Percentiles rank a stretch among this genome's conserved stretches.
These are phyloP conservation scores for Phytophthora lateralis DNA, from an alignment of 352 stramenopile genomes.

Conservation along the genomic window DNA sequence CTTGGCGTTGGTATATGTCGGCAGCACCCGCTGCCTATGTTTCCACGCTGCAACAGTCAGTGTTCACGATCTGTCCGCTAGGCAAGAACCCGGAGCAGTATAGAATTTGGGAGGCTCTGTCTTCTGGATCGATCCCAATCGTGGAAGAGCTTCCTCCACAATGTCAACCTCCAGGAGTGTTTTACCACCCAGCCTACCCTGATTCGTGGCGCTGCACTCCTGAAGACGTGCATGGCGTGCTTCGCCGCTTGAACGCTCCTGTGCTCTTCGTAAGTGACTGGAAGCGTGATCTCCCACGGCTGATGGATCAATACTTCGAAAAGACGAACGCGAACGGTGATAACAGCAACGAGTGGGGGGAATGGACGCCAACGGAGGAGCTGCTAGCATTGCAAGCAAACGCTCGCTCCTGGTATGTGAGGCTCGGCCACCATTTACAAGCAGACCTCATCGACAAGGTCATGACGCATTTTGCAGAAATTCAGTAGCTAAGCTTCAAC, in stretches of 20 bases:
- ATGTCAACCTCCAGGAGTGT: conserved; percentile 46
- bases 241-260: conserved; percentile 53
- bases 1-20: conserved; percentile 55
- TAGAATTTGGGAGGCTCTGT: conserved; percentile 70
- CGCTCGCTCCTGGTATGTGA: conserved; percentile 44
- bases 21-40: conserved; percentile 56
- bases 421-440: conserved; percentile 51
- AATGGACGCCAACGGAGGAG: conserved; percentile 40
- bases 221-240: conserved; percentile 59
- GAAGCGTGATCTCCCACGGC: conserved; percentile 49
- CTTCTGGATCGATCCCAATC: conserved; percentile 66
- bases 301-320: conserved; percentile 46
- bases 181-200: conserved; percentile 67
- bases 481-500: conserved; percentile 5
- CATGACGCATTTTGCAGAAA: conserved; percentile 38
- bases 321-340: conserved; percentile 11
- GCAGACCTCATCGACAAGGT: conserved; percentile 45
- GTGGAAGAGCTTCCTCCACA: conserved; percentile 54
- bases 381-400: conserved; percentile 40
- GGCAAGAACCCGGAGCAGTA: conserved; percentile 77
- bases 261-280: conserved; percentile 68
- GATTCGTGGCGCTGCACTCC: conserved; percentile 58
- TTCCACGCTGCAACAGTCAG: conserved; percentile 55
- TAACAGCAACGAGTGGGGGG: conserved; percentile 15
- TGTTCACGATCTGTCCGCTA: conserved; percentile 67